A percentile compares a stretch with the other conserved stretches of the same genome.
These are phyloP conservation scores for Xylariaceae sp. DNA, from an alignment of 2,329 filamentous ascomycete species.

Conservation along the genomic window DNA sequence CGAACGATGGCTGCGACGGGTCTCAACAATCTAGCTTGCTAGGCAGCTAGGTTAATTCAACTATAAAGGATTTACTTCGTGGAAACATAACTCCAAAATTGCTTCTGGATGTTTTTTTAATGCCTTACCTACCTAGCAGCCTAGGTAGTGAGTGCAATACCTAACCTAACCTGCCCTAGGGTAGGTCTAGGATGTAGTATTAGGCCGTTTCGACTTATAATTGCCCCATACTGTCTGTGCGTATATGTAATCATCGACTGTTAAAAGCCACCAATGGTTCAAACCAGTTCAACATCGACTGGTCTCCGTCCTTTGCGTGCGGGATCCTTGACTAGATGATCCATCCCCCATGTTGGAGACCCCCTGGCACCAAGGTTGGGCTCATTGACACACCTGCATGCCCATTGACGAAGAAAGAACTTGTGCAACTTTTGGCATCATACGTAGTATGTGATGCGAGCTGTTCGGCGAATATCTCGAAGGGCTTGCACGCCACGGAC, in stretches of 20 bases:
- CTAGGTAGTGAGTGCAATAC: too few relatives aligned
- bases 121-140: background rate
- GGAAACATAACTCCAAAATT: background rate
- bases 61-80: too few relatives aligned
- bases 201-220: background rate
- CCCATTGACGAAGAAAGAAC: background rate
- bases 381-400: conserved; percentile 17
- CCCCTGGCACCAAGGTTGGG: conserved; percentile 15
- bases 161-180: too few relatives aligned
- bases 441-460: too few relatives aligned
- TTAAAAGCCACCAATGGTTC: background rate
- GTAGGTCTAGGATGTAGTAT: background rate
- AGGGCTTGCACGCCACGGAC: background rate
- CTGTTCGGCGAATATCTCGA: background rate
- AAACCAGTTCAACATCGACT: background rate
- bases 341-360: conserved; percentile 13
- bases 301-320: too few relatives aligned
- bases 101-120: background rate
- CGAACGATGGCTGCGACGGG: background rate
- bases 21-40: too few relatives aligned
- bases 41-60: too few relatives aligned
- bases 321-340: background rate
- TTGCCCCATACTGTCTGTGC: background rate
- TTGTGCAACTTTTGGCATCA: background rate
- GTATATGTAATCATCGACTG: background rate